These are phyloP conservation scores for Yamadazyma aaseri DNA, from an alignment of 1,139 yeast genomes.

Conservation along the genomic window DNA sequence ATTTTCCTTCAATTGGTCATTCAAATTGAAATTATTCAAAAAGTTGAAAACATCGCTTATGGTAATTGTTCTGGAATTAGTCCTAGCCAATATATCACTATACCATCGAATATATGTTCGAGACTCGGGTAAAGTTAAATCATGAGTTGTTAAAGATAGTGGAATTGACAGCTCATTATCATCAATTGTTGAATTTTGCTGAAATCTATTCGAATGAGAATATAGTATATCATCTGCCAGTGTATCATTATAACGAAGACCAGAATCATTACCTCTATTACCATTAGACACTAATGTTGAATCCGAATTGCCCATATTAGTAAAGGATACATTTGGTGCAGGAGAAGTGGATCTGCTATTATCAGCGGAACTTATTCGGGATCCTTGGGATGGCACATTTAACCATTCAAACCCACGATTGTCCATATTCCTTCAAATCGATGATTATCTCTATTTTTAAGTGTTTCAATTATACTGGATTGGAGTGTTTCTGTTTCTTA, in stretches of 20 bases:
- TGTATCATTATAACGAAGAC: constrained; percentile 5
- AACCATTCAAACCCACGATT: constrained; percentile 24
- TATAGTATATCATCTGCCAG: constrained; percentile 15
- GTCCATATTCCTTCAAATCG: neutral
- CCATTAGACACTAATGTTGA: constrained; percentile 1
- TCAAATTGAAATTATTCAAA: constrained; percentile 57
- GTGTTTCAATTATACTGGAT: too few species aligned
- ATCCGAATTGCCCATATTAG: constrained; percentile 9
- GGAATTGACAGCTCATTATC: constrained; percentile 39
- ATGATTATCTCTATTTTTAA: neutral
- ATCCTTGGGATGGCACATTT: constrained; percentile 15
- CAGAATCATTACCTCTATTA: neutral
- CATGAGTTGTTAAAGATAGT: constrained; percentile 58
- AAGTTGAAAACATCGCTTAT: constrained; percentile 65
- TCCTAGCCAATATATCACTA: constrained; percentile 61
- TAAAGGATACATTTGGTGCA: constrained; percentile 25
- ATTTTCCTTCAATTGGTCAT: constrained; percentile 39
- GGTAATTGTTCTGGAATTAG: constrained; percentile 54
- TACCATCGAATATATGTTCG: constrained; percentile 80
- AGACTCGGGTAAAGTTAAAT: constrained; percentile 61
- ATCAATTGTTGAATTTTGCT: neutral
- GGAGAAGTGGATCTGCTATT: constrained; percentile 17
- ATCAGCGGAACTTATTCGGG: constrained; percentile 1
- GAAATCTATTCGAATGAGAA: neutral
- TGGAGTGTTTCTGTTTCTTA: too few species aligned